Evolutionary conservation across 495 filamentous ascomycete species (phyloP).

Genomic region (Rhizodiscina lignyota): DNA sequence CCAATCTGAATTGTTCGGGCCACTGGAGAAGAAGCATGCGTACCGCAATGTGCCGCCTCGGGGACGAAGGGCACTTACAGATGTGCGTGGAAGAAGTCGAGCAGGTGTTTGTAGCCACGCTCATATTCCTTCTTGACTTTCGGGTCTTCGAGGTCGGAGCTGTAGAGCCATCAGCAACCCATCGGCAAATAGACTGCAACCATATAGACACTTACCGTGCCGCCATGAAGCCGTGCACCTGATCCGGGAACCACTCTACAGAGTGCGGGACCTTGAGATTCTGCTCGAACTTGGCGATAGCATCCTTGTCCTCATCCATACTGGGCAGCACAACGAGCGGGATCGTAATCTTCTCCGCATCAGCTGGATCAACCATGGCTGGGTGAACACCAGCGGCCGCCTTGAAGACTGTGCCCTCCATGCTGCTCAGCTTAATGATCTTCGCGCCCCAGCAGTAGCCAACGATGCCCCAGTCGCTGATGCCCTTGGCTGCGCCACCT

Average conservation of each 20-base stretch:
- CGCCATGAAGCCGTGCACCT: conserved; percentile 87
- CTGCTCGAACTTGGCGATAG: conserved; percentile 50
- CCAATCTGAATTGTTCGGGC: too few relatives aligned
- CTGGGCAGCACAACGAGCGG: conserved; percentile 24
- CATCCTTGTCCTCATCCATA: conserved; percentile 35
- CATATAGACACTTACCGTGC: conserved; percentile 30
- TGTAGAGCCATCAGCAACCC: conserved; percentile 1
- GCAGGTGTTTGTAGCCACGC: conserved; percentile 54
- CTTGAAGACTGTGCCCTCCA: conserved; percentile 44
- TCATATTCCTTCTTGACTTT: conserved; percentile 58
- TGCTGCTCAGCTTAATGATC: conserved; percentile 38
- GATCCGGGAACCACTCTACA: conserved; percentile 60
- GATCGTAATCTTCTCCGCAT: conserved; percentile 25
- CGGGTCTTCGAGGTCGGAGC: conserved; percentile 43
- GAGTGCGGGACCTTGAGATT: conserved; percentile 47
- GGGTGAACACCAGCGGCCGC: conserved; percentile 59
- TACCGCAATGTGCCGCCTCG: too few relatives aligned
- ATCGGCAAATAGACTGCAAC: neutral
- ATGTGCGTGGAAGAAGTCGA: conserved; percentile 61
- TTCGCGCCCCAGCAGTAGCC: conserved; percentile 76
- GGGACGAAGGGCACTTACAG: conserved; percentile 35
- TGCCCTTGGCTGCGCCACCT: conserved; percentile 27
- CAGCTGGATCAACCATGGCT: conserved; percentile 68
- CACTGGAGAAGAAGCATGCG: too few relatives aligned
- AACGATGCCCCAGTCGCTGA: conserved; percentile 61